phyloP scores from a whole-genome alignment of 371 early-diverging fungal species.

The Mucor saturninus region DNA sequence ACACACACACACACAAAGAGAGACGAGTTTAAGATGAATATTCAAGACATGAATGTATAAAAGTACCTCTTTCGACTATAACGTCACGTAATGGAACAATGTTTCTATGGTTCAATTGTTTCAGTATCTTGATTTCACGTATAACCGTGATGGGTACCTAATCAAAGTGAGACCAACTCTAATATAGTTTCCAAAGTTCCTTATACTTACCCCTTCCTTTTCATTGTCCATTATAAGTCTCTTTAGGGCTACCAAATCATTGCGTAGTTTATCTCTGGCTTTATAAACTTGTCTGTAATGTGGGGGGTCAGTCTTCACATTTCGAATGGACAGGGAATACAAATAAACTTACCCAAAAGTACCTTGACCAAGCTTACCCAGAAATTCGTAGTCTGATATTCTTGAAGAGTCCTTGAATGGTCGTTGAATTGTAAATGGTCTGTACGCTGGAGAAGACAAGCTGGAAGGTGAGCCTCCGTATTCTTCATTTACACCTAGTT shows the following conservation, averaged over 20 bases:
- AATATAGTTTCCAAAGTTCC: neutral
- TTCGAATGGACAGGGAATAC: neutral
- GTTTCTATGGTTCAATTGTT: constrained; percentile 82
- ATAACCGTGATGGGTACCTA: constrained; percentile 94
- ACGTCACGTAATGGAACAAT: constrained; percentile 86
- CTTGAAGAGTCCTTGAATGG: constrained; percentile 65
- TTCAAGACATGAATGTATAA: constrained; percentile 10
- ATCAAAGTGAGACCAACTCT: neutral
- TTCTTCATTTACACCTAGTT: too few relatives aligned
- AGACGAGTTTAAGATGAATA: neutral
- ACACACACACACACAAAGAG: neutral
- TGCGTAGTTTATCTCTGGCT: constrained; percentile 74
- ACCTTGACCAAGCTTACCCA: constrained; percentile 91
- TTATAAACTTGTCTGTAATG: constrained; percentile 83
- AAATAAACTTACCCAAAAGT: constrained; percentile 84
- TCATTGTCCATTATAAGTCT: constrained; percentile 91
- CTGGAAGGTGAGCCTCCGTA: too few relatives aligned
- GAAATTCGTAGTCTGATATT: constrained; percentile 73
- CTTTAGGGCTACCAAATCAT: constrained; percentile 85
- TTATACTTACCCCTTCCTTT: constrained; percentile 74
- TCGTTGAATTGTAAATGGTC: constrained; percentile 7
- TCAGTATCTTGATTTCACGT: constrained; percentile 93
- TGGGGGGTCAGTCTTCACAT: neutral
- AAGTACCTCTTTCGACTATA: constrained; percentile 68
- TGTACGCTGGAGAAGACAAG: too few relatives aligned